Evolutionary conservation across 106 monocot genomes (phyloP).

Genomic region (Posidonia australis): DNA sequence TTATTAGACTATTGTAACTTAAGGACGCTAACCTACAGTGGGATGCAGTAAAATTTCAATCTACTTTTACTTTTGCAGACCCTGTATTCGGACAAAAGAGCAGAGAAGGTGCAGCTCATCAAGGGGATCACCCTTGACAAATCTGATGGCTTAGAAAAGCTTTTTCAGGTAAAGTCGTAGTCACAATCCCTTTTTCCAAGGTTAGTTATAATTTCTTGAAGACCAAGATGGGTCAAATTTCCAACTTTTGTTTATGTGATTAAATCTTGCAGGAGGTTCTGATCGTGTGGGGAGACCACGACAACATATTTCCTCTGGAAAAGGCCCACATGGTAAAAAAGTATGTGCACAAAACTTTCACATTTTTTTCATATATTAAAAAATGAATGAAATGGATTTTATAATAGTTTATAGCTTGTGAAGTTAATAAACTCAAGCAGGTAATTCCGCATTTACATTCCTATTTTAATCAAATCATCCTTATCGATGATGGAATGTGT

Average conservation of each 20-base stretch:
- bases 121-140: conserved; percentile 10
- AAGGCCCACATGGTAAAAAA: conserved; percentile 7
- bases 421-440: too few species aligned
- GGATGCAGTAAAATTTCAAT: too few species aligned
- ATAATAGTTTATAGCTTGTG: too few species aligned
- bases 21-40: too few species aligned
- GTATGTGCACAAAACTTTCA: neutral
- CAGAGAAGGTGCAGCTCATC: conserved; percentile 16
- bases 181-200: neutral
- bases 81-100: conserved; percentile 7
- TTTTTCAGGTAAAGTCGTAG: conserved; percentile 3
- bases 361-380: too few species aligned
- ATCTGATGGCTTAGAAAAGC: neutral
- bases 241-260: neutral
- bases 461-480: too few species aligned
- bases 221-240: neutral
- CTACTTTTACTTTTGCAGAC: too few species aligned
- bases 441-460: too few species aligned
- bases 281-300: conserved; percentile 18
- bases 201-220: too few species aligned
- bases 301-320: conserved; percentile 12
- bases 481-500: too few species aligned
- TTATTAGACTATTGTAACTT: too few species aligned
- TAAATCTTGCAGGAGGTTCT: conserved; percentile 11
- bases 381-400: too few species aligned